Base-by-base conservation (phyloP, 1,139 yeast species). In the Yamadazyma friedrichii region DNA sequence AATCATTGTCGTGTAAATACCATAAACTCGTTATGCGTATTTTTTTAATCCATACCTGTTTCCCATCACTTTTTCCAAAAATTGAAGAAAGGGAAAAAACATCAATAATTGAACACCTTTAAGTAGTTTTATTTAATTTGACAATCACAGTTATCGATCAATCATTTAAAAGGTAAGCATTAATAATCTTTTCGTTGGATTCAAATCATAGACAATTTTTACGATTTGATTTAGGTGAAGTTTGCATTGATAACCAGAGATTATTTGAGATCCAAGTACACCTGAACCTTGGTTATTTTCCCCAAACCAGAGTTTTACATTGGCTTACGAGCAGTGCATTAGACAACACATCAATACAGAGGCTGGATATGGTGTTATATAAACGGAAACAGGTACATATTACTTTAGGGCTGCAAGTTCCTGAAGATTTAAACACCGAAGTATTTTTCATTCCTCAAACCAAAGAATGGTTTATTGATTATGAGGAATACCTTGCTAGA, bases 381-480 rank as follows among this genome's bases (percentile, higher is more conserved):
- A 84, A 84, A 57, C 68, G 93, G 46, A 84, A 84, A 58, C 83
- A 82, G 37, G 88, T 84, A 30, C 69, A 73, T 10, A 75, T 78
- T 46, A 73, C 76, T 9, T 71, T 73, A 13, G 82, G 87, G 1
- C 79, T 77, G 1, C 65, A 71, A 11, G 52, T 82, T 2, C 89
- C 91, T 0, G 55, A 52, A 1, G 80, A 82, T 51, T 55, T 73
- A 36, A 52, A 64, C 28, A 68, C 79, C 2, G 77, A 78, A 41
- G 88, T 88, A 2, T 93, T 89, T 86, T 70, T 69, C 50, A 88
- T 93, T 39, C 82, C 88, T 15, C 82, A 82, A 49, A 91, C 98
- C 2, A 84, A 82, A 40, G 98, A 93, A 66, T 91, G 95, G 88
- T 93, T 89, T 59, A 53, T 68, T 16, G 68, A 71, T 10, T 93